Percentiles rank a stretch among this genome's conserved stretches.
These are phyloP conservation scores for Chlamydomonas eustigma DNA, from an alignment of 139 green algal species.

Conservation along the genomic window DNA sequence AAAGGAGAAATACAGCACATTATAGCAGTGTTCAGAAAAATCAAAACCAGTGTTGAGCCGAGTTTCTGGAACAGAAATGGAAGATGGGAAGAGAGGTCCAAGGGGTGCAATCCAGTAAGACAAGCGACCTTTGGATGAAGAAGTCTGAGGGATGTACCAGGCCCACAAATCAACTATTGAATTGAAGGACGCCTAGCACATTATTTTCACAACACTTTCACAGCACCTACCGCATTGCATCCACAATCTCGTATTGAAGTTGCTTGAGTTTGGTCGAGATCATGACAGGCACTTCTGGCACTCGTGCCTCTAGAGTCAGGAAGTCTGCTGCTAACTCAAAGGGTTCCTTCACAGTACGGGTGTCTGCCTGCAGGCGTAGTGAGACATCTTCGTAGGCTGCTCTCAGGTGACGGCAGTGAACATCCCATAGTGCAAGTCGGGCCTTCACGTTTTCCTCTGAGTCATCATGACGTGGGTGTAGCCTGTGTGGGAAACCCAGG, in stretches of 20 bases:
- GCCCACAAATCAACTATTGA: too few species aligned
- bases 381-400: conserved; percentile 41
- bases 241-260: conserved; percentile 42
- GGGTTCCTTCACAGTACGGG: neutral
- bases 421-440: conserved; percentile 49
- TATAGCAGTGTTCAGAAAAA: too few species aligned
- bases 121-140: too few species aligned
- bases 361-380: conserved; percentile 29
- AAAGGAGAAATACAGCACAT: too few species aligned
- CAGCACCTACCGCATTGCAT: conserved; percentile 21
- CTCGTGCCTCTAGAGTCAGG: conserved; percentile 23
- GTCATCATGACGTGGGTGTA: conserved; percentile 56
- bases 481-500: neutral
- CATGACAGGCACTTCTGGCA: conserved; percentile 31
- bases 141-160: too few species aligned
- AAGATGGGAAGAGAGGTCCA: too few species aligned
- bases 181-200: too few species aligned
- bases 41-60: too few species aligned
- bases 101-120: too few species aligned
- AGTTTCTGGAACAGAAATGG: too few species aligned
- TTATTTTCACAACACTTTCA: too few species aligned
- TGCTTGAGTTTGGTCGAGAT: conserved; percentile 37
- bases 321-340: conserved; percentile 27
- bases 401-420: conserved; percentile 38
- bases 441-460: conserved; percentile 59